A percentile compares a stretch with the other conserved stretches of the same genome.
Evolutionary conservation across 2,329 filamentous ascomycete species (phyloP).

Genomic region (Aspergillus pseudotamarii): DNA sequence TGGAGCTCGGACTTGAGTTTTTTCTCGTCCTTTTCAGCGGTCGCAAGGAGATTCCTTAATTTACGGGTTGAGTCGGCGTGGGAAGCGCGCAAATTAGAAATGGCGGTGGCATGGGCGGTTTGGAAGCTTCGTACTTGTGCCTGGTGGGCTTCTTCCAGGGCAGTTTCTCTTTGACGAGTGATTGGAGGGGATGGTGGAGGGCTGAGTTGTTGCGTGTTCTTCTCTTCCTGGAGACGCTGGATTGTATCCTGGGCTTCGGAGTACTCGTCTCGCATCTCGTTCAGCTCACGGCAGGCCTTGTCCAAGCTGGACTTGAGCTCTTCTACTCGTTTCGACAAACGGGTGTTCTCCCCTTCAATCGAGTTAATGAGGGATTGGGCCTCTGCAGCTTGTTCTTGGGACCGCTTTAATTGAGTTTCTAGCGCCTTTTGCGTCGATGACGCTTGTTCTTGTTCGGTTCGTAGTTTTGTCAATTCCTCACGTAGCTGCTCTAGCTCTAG

Average conservation of each 20-base stretch:
- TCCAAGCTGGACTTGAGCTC: conserved; percentile 37
- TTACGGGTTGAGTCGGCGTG: conserved; percentile 41
- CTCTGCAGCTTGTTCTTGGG: conserved; percentile 41
- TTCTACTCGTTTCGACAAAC: conserved; percentile 37
- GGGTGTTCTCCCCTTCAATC: conserved; percentile 43
- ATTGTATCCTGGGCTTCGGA: conserved; percentile 35
- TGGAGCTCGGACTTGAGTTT: conserved; percentile 36
- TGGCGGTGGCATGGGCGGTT: conserved; percentile 38
- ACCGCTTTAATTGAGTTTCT: conserved; percentile 39
- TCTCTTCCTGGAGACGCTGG: conserved; percentile 32
- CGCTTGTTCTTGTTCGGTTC: conserved; percentile 34
- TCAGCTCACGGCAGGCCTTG: conserved; percentile 35
- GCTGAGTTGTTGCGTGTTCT: conserved; percentile 31
- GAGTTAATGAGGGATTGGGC: conserved; percentile 39
- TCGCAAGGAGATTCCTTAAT: conserved; percentile 36
- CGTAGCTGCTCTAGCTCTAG: conserved; percentile 26
- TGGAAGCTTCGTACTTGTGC: conserved; percentile 40
- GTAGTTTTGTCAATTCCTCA: conserved; percentile 34
- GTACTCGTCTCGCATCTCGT: conserved; percentile 34
- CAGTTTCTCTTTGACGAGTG: conserved; percentile 20
- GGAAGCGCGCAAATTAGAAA: conserved; percentile 40
- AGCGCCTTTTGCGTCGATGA: conserved; percentile 31
- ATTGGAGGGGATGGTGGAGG: conserved; percentile 33
- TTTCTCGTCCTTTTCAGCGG: conserved; percentile 39
- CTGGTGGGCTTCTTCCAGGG: conserved; percentile 37